A percentile compares a stretch with the other conserved stretches of the same genome.
Evolutionary conservation across 2,329 filamentous ascomycete genomes (phyloP).

Genomic region (Fusarium heterosporum): DNA sequence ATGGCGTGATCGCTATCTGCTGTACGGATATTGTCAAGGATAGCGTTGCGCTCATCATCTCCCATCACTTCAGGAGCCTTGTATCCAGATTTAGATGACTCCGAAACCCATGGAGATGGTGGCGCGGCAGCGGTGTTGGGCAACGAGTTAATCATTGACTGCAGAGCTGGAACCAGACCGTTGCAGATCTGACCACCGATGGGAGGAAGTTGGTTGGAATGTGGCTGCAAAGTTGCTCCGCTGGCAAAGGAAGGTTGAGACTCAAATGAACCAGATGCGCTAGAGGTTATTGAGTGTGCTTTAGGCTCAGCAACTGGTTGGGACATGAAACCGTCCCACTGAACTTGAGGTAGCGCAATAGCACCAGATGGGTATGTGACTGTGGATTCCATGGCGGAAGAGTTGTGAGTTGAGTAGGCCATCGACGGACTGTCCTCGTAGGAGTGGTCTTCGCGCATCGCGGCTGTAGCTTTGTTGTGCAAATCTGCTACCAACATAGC

Average conservation of each 20-base stretch:
- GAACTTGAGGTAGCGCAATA: slow-evolving; percentile 85
- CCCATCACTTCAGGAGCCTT: slow-evolving; percentile 82
- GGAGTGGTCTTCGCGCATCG: slow-evolving; percentile 70
- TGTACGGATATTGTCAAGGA: slow-evolving; percentile 86
- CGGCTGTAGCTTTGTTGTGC: slow-evolving; percentile 89
- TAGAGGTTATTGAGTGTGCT: slow-evolving; percentile 78
- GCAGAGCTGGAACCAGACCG: slow-evolving; percentile 72
- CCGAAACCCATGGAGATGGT: slow-evolving; percentile 78
- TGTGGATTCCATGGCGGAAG: slow-evolving; percentile 80
- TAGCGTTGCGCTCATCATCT: slow-evolving; percentile 86
- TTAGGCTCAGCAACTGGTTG: slow-evolving; percentile 77
- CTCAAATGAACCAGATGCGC: slow-evolving; percentile 74
- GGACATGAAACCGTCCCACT: slow-evolving; percentile 91
- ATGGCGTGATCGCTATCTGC: slow-evolving; percentile 85
- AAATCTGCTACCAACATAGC: slow-evolving; percentile 99
- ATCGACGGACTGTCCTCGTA: slow-evolving; percentile 71
- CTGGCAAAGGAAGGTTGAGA: slow-evolving; percentile 72
- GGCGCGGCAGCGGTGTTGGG: slow-evolving; percentile 76
- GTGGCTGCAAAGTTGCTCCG: slow-evolving; percentile 67
- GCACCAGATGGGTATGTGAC: slow-evolving; percentile 82
- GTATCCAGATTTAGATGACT: slow-evolving; percentile 72
- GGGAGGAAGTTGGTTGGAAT: slow-evolving; percentile 72
- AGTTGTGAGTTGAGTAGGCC: slow-evolving; percentile 77
- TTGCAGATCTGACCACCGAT: slow-evolving; percentile 73
- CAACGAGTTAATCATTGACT: slow-evolving; percentile 78